Conservation (phyloP, 2,329 filamentous ascomycete species). For the Grosmannia huntii region DNA sequence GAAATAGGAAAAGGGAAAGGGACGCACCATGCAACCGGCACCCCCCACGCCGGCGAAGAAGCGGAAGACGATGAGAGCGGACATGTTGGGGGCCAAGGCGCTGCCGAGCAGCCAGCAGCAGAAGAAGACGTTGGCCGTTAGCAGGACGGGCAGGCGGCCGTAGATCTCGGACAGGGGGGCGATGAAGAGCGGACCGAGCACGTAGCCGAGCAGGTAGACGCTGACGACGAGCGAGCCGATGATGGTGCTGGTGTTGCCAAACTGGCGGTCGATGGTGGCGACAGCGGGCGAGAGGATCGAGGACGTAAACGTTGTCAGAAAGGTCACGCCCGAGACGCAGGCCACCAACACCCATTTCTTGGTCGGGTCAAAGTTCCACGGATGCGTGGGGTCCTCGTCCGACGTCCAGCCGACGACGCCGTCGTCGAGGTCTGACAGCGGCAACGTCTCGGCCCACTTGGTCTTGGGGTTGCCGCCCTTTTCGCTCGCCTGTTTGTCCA, state of each 20-base stretch:
- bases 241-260: constrained; percentile 27
- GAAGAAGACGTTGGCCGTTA: constrained; percentile 53
- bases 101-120: constrained; percentile 54
- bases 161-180: constrained; percentile 13
- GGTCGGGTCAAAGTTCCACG: constrained; percentile 40
- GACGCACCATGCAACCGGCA: constrained; percentile 7
- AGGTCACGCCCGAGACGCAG: constrained; percentile 46
- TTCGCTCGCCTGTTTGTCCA: not conserved
- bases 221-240: constrained; percentile 42
- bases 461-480: not conserved
- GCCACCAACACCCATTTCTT: constrained; percentile 47
- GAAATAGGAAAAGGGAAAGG: not conserved
- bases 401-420: constrained; percentile 47
- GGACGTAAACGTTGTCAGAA: constrained; percentile 53
- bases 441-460: constrained; percentile 17
- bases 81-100: constrained; percentile 42
- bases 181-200: constrained; percentile 36
- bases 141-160: constrained; percentile 50
- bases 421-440: constrained; percentile 36
- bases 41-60: constrained; percentile 12
- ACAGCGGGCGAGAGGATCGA: constrained; percentile 46
- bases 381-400: constrained; percentile 43
- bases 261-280: constrained; percentile 28
- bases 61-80: constrained; percentile 20
- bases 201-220: constrained; percentile 51